A percentile compares a stretch with the other conserved stretches of the same genome.
Evolutionary conservation across 2,329 filamentous ascomycete species (phyloP).

Genomic region (Aspergillus neotritici): DNA sequence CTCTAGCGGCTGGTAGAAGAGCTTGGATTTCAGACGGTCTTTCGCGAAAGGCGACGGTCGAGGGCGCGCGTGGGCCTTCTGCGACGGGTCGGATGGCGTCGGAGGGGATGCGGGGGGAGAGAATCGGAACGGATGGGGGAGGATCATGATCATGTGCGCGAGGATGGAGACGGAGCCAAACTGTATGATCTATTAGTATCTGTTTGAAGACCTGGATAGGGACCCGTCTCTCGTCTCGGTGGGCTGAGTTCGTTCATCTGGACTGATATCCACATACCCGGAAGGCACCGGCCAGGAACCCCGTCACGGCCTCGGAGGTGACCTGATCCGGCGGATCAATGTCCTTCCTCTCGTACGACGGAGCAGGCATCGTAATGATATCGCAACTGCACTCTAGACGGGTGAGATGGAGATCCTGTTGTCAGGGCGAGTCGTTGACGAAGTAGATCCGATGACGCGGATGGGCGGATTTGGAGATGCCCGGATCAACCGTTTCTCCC

Average conservation of each 20-base stretch:
- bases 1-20: conserved; percentile 40
- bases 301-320: conserved; percentile 36
- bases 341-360: conserved; percentile 33
- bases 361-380: conserved; percentile 36
- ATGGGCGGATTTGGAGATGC: conserved; percentile 5
- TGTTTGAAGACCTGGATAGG: neutral
- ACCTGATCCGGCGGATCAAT: conserved; percentile 40
- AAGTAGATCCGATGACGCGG: neutral
- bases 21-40: conserved; percentile 25
- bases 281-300: conserved; percentile 40
- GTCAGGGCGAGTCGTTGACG: neutral
- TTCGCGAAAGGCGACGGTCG: conserved; percentile 25
- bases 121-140: conserved; percentile 41
- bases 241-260: neutral
- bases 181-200: conserved; percentile 17
- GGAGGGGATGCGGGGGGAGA: conserved; percentile 26
- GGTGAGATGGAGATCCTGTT: neutral
- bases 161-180: conserved; percentile 44
- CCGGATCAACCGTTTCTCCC: conserved; percentile 10
- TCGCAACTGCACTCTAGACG: conserved; percentile 4
- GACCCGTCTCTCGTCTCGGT: neutral
- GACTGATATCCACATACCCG: conserved; percentile 27
- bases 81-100: conserved; percentile 13
- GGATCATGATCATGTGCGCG: conserved; percentile 40
- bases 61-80: conserved; percentile 6